Conservation (phyloP, 768 basidiomycete species). For the Mycena albidolilacea region DNA sequence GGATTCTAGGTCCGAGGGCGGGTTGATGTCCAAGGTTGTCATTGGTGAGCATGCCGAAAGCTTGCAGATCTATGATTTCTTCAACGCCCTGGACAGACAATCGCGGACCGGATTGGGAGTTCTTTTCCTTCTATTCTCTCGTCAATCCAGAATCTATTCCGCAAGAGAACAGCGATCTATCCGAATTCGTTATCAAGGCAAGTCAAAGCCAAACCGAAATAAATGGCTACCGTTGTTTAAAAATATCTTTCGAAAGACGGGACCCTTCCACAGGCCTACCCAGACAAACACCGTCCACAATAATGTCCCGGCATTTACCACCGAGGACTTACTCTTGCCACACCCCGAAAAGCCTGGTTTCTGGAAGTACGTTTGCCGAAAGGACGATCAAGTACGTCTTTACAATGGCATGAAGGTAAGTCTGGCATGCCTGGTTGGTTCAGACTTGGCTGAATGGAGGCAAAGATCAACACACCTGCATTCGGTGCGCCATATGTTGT, state of each 20-base stretch:
- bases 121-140: slow-evolving; percentile 11
- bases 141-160: slow-evolving; percentile 1
- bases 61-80: not conserved
- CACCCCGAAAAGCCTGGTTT: slow-evolving; percentile 10
- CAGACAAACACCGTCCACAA: slow-evolving; percentile 1
- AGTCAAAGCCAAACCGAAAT: not conserved
- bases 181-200: slow-evolving; percentile 18
- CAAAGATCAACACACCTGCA: slow-evolving; percentile 15
- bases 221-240: too few relatives aligned
- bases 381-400: slow-evolving; percentile 8
- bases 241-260: not conserved
- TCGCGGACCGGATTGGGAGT: slow-evolving; percentile 11
- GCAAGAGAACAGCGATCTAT: slow-evolving; percentile 8
- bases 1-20: slow-evolving; percentile 2
- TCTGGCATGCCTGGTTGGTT: not conserved
- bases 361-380: slow-evolving; percentile 15
- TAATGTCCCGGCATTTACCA: not conserved
- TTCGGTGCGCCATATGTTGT: not conserved
- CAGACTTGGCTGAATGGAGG: not conserved
- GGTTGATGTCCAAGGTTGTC: slow-evolving; percentile 3
- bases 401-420: slow-evolving; percentile 6
- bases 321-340: slow-evolving; percentile 5
- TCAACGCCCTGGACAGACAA: not conserved
- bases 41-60: not conserved
- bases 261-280: slow-evolving; percentile 4